Conservation (phyloP, 352 stramenopile genomes). For the Phytophthora citricola region DNA sequence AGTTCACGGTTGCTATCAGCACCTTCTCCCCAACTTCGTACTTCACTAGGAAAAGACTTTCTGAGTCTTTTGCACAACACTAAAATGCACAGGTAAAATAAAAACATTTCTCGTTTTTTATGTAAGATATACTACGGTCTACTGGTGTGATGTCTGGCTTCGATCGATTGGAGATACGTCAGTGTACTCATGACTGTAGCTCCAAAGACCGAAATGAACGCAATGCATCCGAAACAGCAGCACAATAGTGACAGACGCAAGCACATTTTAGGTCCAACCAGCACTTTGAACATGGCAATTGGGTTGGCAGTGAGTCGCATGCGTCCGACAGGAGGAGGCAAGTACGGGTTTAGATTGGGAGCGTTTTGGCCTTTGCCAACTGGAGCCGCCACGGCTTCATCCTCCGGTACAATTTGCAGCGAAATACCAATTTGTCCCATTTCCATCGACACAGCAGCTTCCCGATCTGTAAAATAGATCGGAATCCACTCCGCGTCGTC, state of each 20-base stretch:
- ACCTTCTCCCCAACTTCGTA: slow-evolving; percentile 52
- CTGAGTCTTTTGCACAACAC: slow-evolving; percentile 79
- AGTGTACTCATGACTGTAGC: slow-evolving; percentile 82
- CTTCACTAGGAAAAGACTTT: slow-evolving; percentile 79
- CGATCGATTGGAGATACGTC: slow-evolving; percentile 48
- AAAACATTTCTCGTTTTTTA: neutral
- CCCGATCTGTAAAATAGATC: slow-evolving; percentile 80
- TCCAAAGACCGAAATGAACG: slow-evolving; percentile 74
- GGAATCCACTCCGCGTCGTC: slow-evolving; percentile 81
- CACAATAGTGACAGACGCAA: slow-evolving; percentile 51
- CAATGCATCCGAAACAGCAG: slow-evolving; percentile 64
- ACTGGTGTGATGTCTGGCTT: slow-evolving; percentile 7
- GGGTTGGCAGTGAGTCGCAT: slow-evolving; percentile 87
- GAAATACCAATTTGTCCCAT: slow-evolving; percentile 76
- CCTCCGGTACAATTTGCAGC: slow-evolving; percentile 86
- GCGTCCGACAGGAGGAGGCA: slow-evolving; percentile 86
- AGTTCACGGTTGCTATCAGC: slow-evolving; percentile 19
- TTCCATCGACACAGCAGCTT: slow-evolving; percentile 64
- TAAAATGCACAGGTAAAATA: slow-evolving; percentile 30
- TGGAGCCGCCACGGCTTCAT: slow-evolving; percentile 71
- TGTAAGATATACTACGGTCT: neutral
- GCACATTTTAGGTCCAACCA: slow-evolving; percentile 73
- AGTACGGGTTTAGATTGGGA: slow-evolving; percentile 92
- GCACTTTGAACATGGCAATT: slow-evolving; percentile 78
- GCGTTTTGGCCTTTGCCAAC: slow-evolving; percentile 84